Conservation (phyloP, 371 early-diverging fungal genomes). For the Mucor lusitanicus region DNA sequence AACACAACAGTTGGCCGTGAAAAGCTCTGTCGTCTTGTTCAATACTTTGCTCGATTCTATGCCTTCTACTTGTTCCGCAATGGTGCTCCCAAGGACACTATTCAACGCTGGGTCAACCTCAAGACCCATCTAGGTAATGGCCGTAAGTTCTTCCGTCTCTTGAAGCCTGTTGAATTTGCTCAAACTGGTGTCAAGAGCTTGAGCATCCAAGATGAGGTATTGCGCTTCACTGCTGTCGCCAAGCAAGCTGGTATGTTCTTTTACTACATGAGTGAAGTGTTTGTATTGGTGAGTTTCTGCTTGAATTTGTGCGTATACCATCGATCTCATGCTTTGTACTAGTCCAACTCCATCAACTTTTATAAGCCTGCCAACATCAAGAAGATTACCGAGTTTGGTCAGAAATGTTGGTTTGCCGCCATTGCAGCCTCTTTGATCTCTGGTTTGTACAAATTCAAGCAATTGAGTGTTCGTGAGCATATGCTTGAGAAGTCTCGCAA, state of each 20-base stretch:
- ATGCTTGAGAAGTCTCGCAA: constrained; percentile 40
- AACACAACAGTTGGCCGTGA: constrained; percentile 79
- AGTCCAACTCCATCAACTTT: constrained; percentile 42
- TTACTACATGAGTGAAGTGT: constrained; percentile 60
- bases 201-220: constrained; percentile 52
- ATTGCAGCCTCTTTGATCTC: constrained; percentile 59
- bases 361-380: constrained; percentile 52
- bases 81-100: constrained; percentile 54
- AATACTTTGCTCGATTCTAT: constrained; percentile 75
- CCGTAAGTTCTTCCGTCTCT: constrained; percentile 60
- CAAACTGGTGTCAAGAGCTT: constrained; percentile 57
- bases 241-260: constrained; percentile 59
- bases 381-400: constrained; percentile 52
- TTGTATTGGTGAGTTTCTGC: constrained; percentile 55
- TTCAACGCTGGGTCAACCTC: constrained; percentile 60
- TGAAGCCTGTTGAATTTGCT: constrained; percentile 66
- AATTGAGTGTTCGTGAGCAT: constrained; percentile 40
- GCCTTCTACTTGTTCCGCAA: constrained; percentile 55
- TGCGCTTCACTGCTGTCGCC: constrained; percentile 48
- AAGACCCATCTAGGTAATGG: constrained; percentile 59
- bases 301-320: neutral
- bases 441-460: constrained; percentile 66
- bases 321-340: neutral
- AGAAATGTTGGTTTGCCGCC: constrained; percentile 68
- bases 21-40: constrained; percentile 75